Conservation (phyloP, 2,329 filamentous ascomycete species). For the Pseudocercospora cruenta region DNA sequence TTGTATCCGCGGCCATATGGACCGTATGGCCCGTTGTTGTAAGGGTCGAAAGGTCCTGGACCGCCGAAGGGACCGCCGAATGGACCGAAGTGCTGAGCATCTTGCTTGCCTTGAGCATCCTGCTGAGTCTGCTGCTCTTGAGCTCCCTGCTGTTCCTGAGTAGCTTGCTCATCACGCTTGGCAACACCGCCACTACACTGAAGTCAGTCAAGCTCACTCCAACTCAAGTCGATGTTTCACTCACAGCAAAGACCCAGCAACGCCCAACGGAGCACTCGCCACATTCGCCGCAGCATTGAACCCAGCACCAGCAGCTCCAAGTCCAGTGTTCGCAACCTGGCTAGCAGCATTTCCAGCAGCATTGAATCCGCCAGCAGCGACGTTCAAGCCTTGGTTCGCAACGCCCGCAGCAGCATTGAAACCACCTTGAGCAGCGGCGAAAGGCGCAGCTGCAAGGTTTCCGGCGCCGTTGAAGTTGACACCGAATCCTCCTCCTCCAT, state of each 20-base stretch:
- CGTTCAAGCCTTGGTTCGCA: not conserved
- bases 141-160: not conserved
- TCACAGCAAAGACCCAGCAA: not conserved
- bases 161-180: slow-evolving; percentile 1
- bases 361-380: not conserved
- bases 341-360: not conserved
- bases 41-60: not conserved
- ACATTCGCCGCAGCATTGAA: not conserved
- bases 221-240: not conserved
- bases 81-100: not conserved
- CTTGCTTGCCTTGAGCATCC: not conserved
- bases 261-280: not conserved
- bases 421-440: not conserved
- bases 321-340: not conserved
- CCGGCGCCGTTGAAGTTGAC: not conserved
- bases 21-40: not conserved
- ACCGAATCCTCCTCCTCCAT: not conserved
- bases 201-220: no score
- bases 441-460: not conserved
- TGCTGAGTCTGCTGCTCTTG: not conserved
- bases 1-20: no score
- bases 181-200: not conserved
- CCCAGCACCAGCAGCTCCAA: not conserved
- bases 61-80: not conserved
- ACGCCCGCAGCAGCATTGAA: not conserved